Conservation (phyloP, 805 yeast species). For the Metschnikowia henanensis region DNA sequence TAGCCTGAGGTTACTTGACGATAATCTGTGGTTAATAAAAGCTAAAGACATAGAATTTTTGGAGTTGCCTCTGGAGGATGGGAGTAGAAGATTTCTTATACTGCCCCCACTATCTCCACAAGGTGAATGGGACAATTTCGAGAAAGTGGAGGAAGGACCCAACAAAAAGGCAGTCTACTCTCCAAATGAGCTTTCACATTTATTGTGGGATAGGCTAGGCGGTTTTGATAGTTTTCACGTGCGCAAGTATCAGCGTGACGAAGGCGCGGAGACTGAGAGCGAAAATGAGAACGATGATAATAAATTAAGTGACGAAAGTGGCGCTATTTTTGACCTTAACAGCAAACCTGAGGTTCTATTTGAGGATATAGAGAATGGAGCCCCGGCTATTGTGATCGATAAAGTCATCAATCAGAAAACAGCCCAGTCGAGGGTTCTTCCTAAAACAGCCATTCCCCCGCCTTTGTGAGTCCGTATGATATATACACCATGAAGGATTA, state of each 20-base stretch:
- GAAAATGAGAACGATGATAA: conserved; percentile 1
- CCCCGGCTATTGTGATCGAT: conserved; percentile 43
- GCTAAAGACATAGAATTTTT: conserved; percentile 27
- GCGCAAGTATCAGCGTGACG: conserved; percentile 25
- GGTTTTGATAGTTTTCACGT: conserved; percentile 38
- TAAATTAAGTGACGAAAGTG: not conserved
- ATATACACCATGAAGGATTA: no score
- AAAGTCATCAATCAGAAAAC: conserved; percentile 23
- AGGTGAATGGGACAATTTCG: conserved; percentile 45
- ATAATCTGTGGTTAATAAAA: conserved; percentile 17
- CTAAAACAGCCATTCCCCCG: conserved; percentile 40
- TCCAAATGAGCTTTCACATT: conserved; percentile 41
- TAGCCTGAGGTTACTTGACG: conserved; percentile 13
- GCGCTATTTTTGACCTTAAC: conserved; percentile 22
- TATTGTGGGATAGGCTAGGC: conserved; percentile 45
- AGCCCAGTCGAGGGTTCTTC: conserved; percentile 18
- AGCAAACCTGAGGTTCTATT: conserved; percentile 38
- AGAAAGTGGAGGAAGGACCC: conserved; percentile 43
- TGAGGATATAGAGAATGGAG: conserved; percentile 36
- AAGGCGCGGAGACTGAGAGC: conserved; percentile 11
- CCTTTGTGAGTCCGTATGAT: conserved; percentile 10
- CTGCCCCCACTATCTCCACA: conserved; percentile 48
- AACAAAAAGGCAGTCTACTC: conserved; percentile 34
- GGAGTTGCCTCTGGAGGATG: conserved; percentile 41
- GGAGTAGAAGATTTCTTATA: conserved; percentile 39